A percentile compares a stretch with the other conserved stretches of the same genome.
Evolutionary conservation across 306 rosid genomes (phyloP).

Genomic region (Quercus cerris): DNA sequence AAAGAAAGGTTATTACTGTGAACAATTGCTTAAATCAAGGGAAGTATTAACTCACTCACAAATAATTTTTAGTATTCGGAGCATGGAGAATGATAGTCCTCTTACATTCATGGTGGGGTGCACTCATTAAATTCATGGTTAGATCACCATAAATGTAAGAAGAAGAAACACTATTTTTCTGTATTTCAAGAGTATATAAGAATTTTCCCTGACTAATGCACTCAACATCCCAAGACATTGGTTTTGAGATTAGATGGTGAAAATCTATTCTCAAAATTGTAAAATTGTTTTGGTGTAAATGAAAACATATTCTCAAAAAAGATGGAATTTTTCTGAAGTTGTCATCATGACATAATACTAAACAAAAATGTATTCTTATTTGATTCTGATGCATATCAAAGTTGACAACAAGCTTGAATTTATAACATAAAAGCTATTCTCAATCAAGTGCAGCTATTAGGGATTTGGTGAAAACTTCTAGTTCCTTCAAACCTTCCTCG

Average conservation of each 20-base stretch:
- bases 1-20: too few species aligned
- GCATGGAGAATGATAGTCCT: too few species aligned
- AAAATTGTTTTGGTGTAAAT: too few species aligned
- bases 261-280: too few species aligned
- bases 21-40: too few species aligned
- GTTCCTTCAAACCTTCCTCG: constrained; percentile 75
- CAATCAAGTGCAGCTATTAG: constrained; percentile 57
- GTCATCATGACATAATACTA: background rate
- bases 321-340: background rate
- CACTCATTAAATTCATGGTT: too few species aligned
- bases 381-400: background rate
- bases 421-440: constrained; percentile 9
- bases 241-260: too few species aligned
- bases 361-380: background rate
- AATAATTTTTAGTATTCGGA: too few species aligned
- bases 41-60: too few species aligned
- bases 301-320: background rate
- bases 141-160: too few species aligned
- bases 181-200: fast-evolving
- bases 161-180: fast-evolving
- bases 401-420: constrained; percentile 5
- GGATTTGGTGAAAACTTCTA: constrained; percentile 55
- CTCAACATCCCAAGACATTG: too few species aligned
- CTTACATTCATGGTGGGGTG: fast-evolving
- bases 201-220: too few species aligned